Conservation (phyloP, 2,329 filamentous ascomycete genomes). For the Plectosphaerella plurivora region DNA sequence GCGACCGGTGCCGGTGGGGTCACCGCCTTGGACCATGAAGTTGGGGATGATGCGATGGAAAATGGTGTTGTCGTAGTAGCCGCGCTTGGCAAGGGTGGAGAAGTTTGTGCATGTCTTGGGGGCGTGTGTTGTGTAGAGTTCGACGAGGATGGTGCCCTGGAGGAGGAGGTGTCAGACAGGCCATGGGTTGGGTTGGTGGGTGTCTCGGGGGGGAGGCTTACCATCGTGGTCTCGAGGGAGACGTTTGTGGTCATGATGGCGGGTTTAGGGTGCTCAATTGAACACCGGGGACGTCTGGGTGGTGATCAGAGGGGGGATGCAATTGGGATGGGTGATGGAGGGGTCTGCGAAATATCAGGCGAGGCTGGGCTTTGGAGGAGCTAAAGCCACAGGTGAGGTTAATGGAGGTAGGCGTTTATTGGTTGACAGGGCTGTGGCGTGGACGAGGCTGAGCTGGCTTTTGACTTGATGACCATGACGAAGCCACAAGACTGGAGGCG, state of each 20-base stretch:
- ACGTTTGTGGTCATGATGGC: conserved; percentile 70
- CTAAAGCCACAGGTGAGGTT: conserved; percentile 5
- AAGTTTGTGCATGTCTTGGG: conserved; percentile 91
- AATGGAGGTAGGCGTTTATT: neutral
- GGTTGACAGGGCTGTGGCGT: neutral
- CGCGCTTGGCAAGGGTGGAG: conserved; percentile 68
- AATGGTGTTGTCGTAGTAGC: conserved; percentile 81
- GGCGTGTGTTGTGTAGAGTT: conserved; percentile 87
- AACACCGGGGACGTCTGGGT: neutral
- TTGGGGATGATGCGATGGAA: conserved; percentile 94
- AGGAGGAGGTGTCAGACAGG: neutral
- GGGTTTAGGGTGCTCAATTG: neutral
- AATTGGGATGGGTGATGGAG: neutral
- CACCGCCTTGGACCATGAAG: conserved; percentile 96
- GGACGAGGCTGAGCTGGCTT: neutral
- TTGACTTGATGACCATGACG: too few species aligned
- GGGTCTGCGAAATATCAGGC: conserved; percentile 5
- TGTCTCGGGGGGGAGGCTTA: conserved; percentile 27
- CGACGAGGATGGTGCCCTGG: conserved; percentile 77
- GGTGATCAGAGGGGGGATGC: neutral
- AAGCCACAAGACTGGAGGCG: too few species aligned
- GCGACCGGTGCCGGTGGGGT: conserved; percentile 88
- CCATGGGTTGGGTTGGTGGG: neutral
- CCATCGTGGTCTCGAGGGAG: conserved; percentile 81
- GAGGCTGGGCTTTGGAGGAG: conserved; percentile 5